phyloP scores from a whole-genome alignment of 805 yeast species.

The Cyberlindnera xylosilytica region DNA sequence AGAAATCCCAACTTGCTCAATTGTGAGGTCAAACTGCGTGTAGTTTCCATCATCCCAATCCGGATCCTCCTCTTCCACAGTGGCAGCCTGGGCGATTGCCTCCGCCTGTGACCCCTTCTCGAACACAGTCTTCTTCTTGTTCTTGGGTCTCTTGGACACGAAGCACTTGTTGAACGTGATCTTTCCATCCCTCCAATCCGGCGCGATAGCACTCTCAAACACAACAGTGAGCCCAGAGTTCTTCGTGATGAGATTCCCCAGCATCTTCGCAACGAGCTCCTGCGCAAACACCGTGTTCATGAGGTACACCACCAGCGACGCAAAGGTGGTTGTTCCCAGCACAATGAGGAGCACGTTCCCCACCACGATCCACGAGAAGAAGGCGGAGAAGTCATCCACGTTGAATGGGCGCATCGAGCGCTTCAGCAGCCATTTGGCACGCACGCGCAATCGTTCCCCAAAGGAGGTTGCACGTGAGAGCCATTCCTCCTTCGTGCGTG shows the following conservation, averaged over 20 bases:
- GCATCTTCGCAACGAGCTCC: constrained; percentile 74
- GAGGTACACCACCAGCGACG: constrained; percentile 72
- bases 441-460: constrained; percentile 40
- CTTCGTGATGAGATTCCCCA: constrained; percentile 80
- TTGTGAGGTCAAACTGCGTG: constrained; percentile 90
- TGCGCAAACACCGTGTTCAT: constrained; percentile 56
- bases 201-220: constrained; percentile 91
- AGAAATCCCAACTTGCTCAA: constrained; percentile 79
- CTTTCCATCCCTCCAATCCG: constrained; percentile 87
- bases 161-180: constrained; percentile 82
- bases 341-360: constrained; percentile 79
- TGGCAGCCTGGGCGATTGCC: constrained; percentile 52
- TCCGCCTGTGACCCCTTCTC: constrained; percentile 71
- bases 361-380: constrained; percentile 87
- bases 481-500: constrained; percentile 35
- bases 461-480: constrained; percentile 41
- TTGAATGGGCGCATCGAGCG: constrained; percentile 80
- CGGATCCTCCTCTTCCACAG: constrained; percentile 20
- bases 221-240: constrained; percentile 81
- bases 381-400: constrained; percentile 87
- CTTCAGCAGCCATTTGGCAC: constrained; percentile 72
- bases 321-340: constrained; percentile 89
- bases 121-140: constrained; percentile 40
- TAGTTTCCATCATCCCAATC: constrained; percentile 85
- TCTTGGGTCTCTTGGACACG: constrained; percentile 79